Evolutionary conservation across 306 rosid species (phyloP).

Genomic region (Quercus agrifolia): DNA sequence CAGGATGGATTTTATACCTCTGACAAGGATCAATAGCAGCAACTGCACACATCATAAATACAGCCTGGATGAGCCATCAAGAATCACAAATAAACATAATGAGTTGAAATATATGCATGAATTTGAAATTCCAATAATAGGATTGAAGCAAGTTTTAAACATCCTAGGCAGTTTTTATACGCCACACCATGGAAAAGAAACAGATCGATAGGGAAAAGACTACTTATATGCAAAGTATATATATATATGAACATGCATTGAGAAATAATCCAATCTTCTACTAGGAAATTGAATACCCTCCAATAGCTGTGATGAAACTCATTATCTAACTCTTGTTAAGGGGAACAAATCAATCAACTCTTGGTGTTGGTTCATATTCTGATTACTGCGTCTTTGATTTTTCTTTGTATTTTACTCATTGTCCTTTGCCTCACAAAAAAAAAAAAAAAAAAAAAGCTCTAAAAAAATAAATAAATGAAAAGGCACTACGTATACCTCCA

Average conservation of each 20-base stretch:
- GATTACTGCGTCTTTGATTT: background rate
- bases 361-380: background rate
- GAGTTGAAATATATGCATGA: background rate
- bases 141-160: background rate
- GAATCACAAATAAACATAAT: conserved; percentile 15
- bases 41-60: conserved; percentile 83
- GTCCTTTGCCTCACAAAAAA: background rate
- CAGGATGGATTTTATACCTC: conserved; percentile 45
- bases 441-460: background rate
- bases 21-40: conserved; percentile 83
- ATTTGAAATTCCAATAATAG: conserved; percentile 1
- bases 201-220: background rate
- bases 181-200: too few relatives aligned
- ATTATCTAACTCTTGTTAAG: too few relatives aligned
- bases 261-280: too few relatives aligned
- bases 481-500: conserved; percentile 50
- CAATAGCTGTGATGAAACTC: too few relatives aligned
- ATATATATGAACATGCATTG: background rate
- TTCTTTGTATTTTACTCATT: background rate
- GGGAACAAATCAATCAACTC: too few relatives aligned
- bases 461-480: background rate
- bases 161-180: background rate
- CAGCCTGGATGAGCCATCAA: conserved; percentile 58
- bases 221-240: background rate
- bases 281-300: too few relatives aligned